These are phyloP conservation scores for Ogataea degrootiae DNA, from an alignment of 805 yeast species.

Conservation along the genomic window DNA sequence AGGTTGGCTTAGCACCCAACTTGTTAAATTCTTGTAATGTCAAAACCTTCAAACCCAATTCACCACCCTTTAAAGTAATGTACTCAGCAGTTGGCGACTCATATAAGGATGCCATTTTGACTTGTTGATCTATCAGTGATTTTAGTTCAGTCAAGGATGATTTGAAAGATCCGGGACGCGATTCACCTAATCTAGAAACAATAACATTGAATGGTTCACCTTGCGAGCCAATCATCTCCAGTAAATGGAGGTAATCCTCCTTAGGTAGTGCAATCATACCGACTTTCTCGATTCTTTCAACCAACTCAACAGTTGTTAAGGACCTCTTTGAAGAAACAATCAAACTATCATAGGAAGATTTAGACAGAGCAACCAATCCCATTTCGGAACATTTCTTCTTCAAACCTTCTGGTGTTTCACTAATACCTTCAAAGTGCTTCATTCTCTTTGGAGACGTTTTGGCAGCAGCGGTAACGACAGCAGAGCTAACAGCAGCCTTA, in stretches of 20 bases:
- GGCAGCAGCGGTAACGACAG: not conserved
- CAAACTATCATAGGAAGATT: constrained; percentile 23
- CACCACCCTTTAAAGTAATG: constrained; percentile 19
- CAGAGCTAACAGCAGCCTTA: constrained; percentile 3
- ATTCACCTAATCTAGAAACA: constrained; percentile 5
- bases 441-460: constrained; percentile 7
- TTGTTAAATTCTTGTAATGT: constrained; percentile 3
- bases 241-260: constrained; percentile 16
- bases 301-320: constrained; percentile 21
- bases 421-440: constrained; percentile 8
- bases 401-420: constrained; percentile 20
- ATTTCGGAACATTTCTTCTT: constrained; percentile 21
- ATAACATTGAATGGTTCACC: constrained; percentile 15
- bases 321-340: constrained; percentile 26
- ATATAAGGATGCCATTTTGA: constrained; percentile 8
- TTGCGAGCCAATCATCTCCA: constrained; percentile 13
- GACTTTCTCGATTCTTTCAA: constrained; percentile 22
- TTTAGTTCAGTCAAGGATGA: constrained; percentile 26
- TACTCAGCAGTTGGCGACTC: constrained; percentile 27
- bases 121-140: constrained; percentile 18
- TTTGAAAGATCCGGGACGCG: constrained; percentile 19
- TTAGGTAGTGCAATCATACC: constrained; percentile 20
- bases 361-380: constrained; percentile 24
- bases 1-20: constrained; percentile 2
- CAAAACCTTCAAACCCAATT: constrained; percentile 12